phyloP scores from a whole-genome alignment of 2,329 filamentous ascomycete genomes.

The Verticillium isaacii region DNA sequence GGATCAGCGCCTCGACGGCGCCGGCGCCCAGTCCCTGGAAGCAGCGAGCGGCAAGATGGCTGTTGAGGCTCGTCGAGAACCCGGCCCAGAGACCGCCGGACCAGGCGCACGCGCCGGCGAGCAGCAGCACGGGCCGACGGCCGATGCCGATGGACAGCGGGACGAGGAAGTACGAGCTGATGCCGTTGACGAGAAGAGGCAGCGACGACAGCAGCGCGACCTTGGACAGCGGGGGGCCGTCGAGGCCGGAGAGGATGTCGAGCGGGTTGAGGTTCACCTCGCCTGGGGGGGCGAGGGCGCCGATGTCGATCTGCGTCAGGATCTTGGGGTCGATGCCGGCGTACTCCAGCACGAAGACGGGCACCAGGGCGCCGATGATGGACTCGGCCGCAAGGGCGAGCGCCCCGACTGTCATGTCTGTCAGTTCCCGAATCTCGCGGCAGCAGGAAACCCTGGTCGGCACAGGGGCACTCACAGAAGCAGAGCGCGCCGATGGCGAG shows the following conservation, averaged over 20 bases:
- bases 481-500: constrained; percentile 20
- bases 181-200: constrained; percentile 28
- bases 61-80: constrained; percentile 20
- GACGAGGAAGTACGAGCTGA: constrained; percentile 29
- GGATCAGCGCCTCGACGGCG: constrained; percentile 28
- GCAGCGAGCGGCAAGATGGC: constrained; percentile 26
- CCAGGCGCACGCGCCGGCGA: constrained; percentile 26
- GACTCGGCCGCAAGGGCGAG: constrained; percentile 13
- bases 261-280: constrained; percentile 19
- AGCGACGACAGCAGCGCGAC: constrained; percentile 26
- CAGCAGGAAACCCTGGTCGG: not conserved
- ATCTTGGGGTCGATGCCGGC: constrained; percentile 24
- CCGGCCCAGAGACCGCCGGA: constrained; percentile 30
- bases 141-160: constrained; percentile 31
- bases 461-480: constrained; percentile 18
- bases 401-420: constrained; percentile 6
- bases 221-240: constrained; percentile 21
- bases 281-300: constrained; percentile 9
- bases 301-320: constrained; percentile 18
- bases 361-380: constrained; percentile 23
- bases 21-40: constrained; percentile 30
- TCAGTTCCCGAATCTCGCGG: not conserved
- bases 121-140: constrained; percentile 27
- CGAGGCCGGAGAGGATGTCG: constrained; percentile 20
- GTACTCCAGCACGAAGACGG: constrained; percentile 29